Conservation (phyloP, 2,329 filamentous ascomycete species). For the Exutisphaerella laricina region DNA sequence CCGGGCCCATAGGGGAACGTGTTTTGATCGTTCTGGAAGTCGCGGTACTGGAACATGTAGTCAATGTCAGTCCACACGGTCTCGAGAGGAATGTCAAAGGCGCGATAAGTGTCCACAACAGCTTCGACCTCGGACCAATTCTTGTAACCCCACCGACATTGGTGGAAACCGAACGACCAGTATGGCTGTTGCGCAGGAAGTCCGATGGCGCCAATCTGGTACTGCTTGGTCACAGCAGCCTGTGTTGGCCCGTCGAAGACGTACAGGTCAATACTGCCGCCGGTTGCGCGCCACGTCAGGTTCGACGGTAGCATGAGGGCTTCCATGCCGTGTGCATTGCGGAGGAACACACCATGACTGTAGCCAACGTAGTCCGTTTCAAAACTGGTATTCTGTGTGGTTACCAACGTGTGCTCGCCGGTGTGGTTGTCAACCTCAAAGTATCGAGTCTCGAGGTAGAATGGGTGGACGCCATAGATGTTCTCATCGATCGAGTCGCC, state of each 20-base stretch:
- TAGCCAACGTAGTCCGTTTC: constrained; percentile 56
- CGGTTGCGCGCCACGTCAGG: constrained; percentile 68
- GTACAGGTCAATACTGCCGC: constrained; percentile 72
- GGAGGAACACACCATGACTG: constrained; percentile 70
- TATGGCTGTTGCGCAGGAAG: constrained; percentile 75
- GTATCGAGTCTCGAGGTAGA: constrained; percentile 76
- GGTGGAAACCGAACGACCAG: constrained; percentile 75
- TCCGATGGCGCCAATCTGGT: constrained; percentile 61
- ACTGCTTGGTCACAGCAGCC: constrained; percentile 63
- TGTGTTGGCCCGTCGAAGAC: constrained; percentile 70
- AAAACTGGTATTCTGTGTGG: constrained; percentile 48
- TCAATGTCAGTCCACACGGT: constrained; percentile 46
- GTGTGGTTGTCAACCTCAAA: constrained; percentile 51
- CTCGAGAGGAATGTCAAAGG: constrained; percentile 54
- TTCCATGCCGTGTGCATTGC: constrained; percentile 73
- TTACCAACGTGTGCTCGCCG: constrained; percentile 47
- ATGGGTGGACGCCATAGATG: constrained; percentile 69
- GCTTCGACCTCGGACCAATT: constrained; percentile 64
- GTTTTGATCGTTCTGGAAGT: constrained; percentile 53
- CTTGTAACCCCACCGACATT: constrained; percentile 76
- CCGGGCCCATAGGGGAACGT: constrained; percentile 48
- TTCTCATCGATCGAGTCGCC: constrained; percentile 61
- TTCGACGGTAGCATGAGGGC: constrained; percentile 58
- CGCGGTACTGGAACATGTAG: constrained; percentile 56
- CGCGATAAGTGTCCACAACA: constrained; percentile 49